Percentiles rank a stretch among this genome's conserved stretches.
Evolutionary conservation across 208 protist species (phyloP).

Genomic region (Trichomonas vaginalis): DNA sequence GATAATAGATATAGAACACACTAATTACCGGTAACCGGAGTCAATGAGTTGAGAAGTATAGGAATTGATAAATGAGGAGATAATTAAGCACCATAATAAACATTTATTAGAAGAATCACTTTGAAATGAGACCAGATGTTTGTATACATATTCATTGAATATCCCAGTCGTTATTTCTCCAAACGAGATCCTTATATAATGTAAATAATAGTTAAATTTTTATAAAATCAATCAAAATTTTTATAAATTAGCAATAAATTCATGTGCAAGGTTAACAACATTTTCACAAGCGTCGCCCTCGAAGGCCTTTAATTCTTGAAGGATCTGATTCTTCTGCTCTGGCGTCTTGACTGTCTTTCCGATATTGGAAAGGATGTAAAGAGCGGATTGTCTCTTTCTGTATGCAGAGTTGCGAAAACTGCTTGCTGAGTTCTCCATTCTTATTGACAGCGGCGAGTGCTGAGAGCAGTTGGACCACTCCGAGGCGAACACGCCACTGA

Average conservation of each 20-base stretch:
- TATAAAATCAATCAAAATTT: too few species aligned
- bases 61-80: too few species aligned
- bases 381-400: not conserved
- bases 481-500: not conserved
- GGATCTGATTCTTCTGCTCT: not conserved
- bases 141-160: too few species aligned
- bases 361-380: not conserved
- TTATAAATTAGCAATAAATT: not conserved
- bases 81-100: too few species aligned
- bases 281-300: not conserved
- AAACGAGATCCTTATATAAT: too few species aligned
- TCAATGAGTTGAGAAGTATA: too few species aligned
- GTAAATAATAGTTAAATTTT: too few species aligned
- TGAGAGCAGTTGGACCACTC: not conserved
- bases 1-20: too few species aligned
- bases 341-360: not conserved
- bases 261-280: not conserved
- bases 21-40: too few species aligned
- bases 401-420: not conserved
- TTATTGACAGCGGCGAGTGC: not conserved
- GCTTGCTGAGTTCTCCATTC: not conserved
- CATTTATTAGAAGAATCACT: too few species aligned
- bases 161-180: too few species aligned
- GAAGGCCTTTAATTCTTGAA: not conserved
- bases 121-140: too few species aligned